Evolutionary conservation across 164 flowering plant genomes (phyloP).

Genomic region (Aristolochia californica): DNA sequence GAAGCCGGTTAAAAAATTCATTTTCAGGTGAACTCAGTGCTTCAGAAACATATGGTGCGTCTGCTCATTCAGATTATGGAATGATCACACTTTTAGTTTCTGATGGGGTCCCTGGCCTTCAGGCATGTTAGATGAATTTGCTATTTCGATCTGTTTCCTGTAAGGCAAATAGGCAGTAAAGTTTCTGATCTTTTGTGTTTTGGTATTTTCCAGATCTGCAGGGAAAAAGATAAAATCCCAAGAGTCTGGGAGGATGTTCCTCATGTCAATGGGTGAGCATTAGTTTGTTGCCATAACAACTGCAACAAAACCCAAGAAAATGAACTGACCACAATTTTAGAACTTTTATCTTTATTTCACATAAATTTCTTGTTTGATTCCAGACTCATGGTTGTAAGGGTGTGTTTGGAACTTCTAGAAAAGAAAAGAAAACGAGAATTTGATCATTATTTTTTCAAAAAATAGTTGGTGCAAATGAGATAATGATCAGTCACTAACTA

Average conservation of each 20-base stretch:
- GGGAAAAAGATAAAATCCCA: slow-evolving; percentile 51
- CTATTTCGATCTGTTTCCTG: no score
- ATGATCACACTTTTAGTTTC: slow-evolving; percentile 71
- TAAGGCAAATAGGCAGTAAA: no score
- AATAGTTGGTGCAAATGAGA: no score
- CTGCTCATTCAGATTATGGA: slow-evolving; percentile 95
- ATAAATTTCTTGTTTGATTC: not conserved
- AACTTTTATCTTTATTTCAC: no score
- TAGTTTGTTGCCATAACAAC: no score
- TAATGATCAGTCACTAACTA: no score
- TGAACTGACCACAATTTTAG: no score
- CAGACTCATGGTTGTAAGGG: not conserved
- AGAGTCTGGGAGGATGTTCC: slow-evolving; percentile 73
- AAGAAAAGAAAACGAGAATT: no score
- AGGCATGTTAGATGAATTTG: slow-evolving; percentile 46
- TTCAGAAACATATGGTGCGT: slow-evolving; percentile 48
- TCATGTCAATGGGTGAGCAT: slow-evolving; percentile 18
- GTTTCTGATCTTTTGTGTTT: not conserved
- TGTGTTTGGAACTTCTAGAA: no score
- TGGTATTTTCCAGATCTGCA: slow-evolving; percentile 52
- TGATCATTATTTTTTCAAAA: no score
- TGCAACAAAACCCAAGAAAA: no score
- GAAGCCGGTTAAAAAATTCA: not conserved
- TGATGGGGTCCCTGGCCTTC: slow-evolving; percentile 76
- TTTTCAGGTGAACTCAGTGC: slow-evolving; percentile 37